These are phyloP conservation scores for Gossypium sturtianum DNA, from an alignment of 345 rosid species.

Conservation along the genomic window DNA sequence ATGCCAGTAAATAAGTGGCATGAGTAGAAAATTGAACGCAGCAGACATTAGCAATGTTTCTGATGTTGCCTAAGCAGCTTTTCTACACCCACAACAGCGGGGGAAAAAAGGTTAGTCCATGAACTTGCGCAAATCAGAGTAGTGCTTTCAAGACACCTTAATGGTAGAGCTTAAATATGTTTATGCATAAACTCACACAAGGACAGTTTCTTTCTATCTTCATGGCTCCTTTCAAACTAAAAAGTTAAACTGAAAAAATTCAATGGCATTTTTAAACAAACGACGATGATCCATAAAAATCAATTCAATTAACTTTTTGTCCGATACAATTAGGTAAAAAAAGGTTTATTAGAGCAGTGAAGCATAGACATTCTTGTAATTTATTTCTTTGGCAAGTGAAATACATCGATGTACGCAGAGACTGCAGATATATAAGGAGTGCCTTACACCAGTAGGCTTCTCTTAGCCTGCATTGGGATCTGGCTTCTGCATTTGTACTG, in stretches of 20 bases:
- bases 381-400: neutral
- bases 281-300: neutral
- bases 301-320: neutral
- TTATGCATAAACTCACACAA: neutral
- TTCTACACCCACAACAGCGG: slow-evolving; percentile 39
- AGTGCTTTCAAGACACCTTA: slow-evolving; percentile 7
- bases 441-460: neutral
- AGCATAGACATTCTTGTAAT: neutral
- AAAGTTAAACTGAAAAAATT: neutral
- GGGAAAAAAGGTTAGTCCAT: slow-evolving; percentile 2
- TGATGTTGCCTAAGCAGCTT: slow-evolving; percentile 71
- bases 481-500: neutral
- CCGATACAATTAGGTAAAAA: neutral
- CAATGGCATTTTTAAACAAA: neutral
- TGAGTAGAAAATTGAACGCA: slow-evolving; percentile 92
- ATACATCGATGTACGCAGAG: neutral
- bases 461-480: neutral
- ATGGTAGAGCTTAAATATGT: neutral
- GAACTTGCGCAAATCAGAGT: slow-evolving; percentile 10
- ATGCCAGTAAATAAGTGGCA: slow-evolving; percentile 84
- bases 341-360: neutral
- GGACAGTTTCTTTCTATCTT: neutral
- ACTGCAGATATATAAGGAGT: neutral
- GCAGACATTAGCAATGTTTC: slow-evolving; percentile 81
- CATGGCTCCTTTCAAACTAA: neutral